Percentiles rank a stretch among this genome's conserved stretches.
These are phyloP conservation scores for Neltuma alba DNA, from an alignment of 306 rosid genomes.

Conservation along the genomic window DNA sequence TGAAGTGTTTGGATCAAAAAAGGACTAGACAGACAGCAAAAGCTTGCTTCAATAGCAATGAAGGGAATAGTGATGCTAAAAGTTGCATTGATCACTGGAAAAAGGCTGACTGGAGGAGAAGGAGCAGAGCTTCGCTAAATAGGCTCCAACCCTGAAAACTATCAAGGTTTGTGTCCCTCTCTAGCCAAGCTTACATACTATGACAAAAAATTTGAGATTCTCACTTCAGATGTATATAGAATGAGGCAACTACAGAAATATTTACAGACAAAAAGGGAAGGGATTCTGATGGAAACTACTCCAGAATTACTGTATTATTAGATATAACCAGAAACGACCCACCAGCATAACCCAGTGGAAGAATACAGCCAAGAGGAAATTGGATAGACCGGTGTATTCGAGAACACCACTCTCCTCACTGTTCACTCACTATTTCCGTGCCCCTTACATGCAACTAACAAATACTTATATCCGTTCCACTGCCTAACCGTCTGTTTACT, in stretches of 20 bases:
- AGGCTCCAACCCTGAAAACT: not conserved
- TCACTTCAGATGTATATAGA: not conserved
- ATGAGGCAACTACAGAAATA: not conserved
- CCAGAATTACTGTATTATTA: no score
- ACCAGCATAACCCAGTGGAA: no score
- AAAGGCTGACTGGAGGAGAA: not conserved
- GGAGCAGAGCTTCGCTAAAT: not conserved
- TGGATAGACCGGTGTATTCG: no score
- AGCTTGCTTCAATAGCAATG: not conserved
- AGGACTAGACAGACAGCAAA: not conserved
- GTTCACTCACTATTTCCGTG: no score
- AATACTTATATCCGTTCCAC: no score
- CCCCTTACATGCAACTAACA: no score
- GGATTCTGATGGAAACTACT: no score
- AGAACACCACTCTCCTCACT: no score
- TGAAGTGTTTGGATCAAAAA: not conserved
- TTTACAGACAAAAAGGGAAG: not conserved
- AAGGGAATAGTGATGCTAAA: not conserved
- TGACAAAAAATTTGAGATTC: not conserved
- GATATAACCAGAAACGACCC: no score
- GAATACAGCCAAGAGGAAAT: no score
- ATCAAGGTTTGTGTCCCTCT: not conserved
- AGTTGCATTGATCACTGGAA: not conserved
- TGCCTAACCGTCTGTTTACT: no score
- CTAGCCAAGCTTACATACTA: not conserved